Conservation (phyloP, 2,329 filamentous ascomycete species). For the Zelopaecilomyces penicillatus region DNA sequence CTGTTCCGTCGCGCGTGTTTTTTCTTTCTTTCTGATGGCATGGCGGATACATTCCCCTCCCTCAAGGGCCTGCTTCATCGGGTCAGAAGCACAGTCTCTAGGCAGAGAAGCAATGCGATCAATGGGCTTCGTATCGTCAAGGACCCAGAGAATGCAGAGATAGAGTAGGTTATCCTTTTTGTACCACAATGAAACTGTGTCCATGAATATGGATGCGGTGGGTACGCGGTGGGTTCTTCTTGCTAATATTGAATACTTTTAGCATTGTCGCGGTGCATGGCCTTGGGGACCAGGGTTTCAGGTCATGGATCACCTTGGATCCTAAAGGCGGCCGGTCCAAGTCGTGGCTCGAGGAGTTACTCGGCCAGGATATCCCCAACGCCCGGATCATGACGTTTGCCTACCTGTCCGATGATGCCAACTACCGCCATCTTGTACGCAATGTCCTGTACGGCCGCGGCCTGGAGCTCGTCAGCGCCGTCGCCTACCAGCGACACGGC, state of each 20-base stretch:
- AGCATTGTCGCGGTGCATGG: constrained; percentile 21
- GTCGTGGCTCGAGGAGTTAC: constrained; percentile 17
- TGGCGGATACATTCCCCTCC: constrained; percentile 15
- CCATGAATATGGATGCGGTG: not conserved
- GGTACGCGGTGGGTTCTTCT: too few relatives aligned
- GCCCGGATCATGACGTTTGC: constrained; percentile 20
- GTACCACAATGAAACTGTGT: not conserved
- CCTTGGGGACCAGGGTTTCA: constrained; percentile 18
- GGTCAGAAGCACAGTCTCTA: constrained; percentile 14
- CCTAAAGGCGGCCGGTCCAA: constrained; percentile 11
- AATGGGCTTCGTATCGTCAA: constrained; percentile 14
- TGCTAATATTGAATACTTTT: not conserved
- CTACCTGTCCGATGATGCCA: constrained; percentile 15
- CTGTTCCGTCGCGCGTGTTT: not conserved
- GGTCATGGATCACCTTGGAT: constrained; percentile 17
- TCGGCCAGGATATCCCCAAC: constrained; percentile 16
- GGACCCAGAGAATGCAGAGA: constrained; percentile 15
- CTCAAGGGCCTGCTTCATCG: constrained; percentile 16
- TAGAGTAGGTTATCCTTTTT: constrained; percentile 14
- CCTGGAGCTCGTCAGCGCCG: constrained; percentile 14
- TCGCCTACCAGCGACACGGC: constrained; percentile 11
- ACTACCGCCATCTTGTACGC: constrained; percentile 16
- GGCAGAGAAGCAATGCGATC: constrained; percentile 10
- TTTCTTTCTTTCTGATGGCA: not conserved
- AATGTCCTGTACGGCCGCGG: constrained; percentile 18